A percentile compares a stretch with the other conserved stretches of the same genome.
phyloP scores from a whole-genome alignment of 2,329 filamentous ascomycete genomes.

The Aspergillus fructus region DNA sequence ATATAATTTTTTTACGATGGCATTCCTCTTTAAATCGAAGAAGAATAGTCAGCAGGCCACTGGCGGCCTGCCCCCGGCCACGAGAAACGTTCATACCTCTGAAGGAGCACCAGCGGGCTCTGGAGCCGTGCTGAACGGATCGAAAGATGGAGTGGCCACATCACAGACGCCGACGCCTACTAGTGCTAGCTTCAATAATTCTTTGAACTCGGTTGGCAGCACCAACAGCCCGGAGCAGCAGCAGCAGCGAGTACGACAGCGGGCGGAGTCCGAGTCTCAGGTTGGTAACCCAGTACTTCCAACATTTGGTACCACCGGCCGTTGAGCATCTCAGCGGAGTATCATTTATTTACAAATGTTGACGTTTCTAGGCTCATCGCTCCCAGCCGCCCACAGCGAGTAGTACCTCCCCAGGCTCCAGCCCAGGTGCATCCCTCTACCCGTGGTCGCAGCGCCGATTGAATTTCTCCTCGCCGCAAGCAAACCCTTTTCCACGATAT shows the following conservation, averaged over 20 bases:
- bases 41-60: slow-evolving; percentile 61
- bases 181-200: slow-evolving; percentile 67
- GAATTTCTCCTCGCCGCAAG: slow-evolving; percentile 77
- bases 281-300: slow-evolving; percentile 37
- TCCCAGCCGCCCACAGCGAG: slow-evolving; percentile 54
- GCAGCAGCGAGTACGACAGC: slow-evolving; percentile 57
- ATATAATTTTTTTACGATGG: slow-evolving; percentile 55
- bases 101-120: slow-evolving; percentile 48
- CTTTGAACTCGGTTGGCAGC: slow-evolving; percentile 66
- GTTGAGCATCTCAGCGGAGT: not conserved
- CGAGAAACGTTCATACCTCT: slow-evolving; percentile 57
- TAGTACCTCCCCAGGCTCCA: slow-evolving; percentile 46
- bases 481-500: slow-evolving; percentile 92
- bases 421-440: slow-evolving; percentile 78
- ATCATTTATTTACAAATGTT: not conserved
- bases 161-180: slow-evolving; percentile 63
- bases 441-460: slow-evolving; percentile 92
- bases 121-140: slow-evolving; percentile 49
- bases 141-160: slow-evolving; percentile 34
- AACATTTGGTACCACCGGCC: slow-evolving; percentile 2
- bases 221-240: slow-evolving; percentile 67
- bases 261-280: slow-evolving; percentile 55
- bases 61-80: slow-evolving; percentile 50
- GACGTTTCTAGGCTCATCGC: slow-evolving; percentile 28
- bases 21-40: slow-evolving; percentile 81